Evolutionary conservation across 2,329 filamentous ascomycete genomes (phyloP), one percentile per base, ranked within the genome.

Genomic region (Aspergillus terreus): DNA sequence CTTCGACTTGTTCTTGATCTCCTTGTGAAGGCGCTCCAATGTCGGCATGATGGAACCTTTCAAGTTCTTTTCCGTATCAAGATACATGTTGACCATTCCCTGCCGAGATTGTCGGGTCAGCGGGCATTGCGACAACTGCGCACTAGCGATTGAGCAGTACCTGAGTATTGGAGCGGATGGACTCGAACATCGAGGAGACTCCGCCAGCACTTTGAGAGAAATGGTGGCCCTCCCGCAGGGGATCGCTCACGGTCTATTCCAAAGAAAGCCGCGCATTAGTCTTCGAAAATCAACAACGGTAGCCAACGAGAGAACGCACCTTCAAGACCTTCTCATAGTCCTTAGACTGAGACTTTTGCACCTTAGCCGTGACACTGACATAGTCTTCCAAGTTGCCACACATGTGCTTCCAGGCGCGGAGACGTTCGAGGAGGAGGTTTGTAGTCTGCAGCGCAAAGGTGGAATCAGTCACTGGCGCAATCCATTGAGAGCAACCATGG

Each of bases 1-100:
- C 78, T 97, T 97, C 57, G 83, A 81, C 78, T 97, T 97, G 76
- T 88, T 85, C 81, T 97, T 99, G 78, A 99, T 94, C 71, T 97
- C 94, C 70, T 90, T 86, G 76, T 97, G 92, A 45, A 99, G 79
- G 47, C 91, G 87, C 63, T 95, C 90, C 66, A 99, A 86, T 57
- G 92, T 86, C 35, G 92, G 94, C 17, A 96, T 79, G 27, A 97
- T 88, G 12, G 86, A 85, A 53, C 85, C 86, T 74, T 92, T 95
- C 60, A 99, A 81, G 61, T 85, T 89, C 78, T 94, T 94, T 63
- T 94, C 91, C 5, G 92, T 96, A 71, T 97, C 92, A 62, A 86
- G 76, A 71, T 96, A 92, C 66, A 88, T 86, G 72, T 94, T 95
- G 64, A 91, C 84, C 64, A 97, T 82, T 43, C 87, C 88, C 81